Evolutionary conservation across 2,329 filamentous ascomycete genomes (phyloP).

Genomic region (Paramyrothecium roridum): DNA sequence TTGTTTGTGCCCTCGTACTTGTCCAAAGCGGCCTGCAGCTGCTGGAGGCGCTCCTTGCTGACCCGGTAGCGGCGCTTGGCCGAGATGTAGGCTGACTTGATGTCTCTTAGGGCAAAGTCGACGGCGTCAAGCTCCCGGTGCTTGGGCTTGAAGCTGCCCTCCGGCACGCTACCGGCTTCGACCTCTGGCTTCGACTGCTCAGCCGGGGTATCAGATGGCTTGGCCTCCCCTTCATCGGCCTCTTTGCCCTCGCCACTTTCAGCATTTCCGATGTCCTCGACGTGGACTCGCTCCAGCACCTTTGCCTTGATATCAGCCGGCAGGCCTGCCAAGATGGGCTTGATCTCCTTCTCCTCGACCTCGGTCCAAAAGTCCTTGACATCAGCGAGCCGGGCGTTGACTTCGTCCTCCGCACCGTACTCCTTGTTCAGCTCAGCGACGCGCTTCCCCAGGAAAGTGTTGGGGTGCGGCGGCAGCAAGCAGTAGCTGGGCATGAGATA

Average conservation of each 20-base stretch:
- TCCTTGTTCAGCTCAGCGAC: slow-evolving; percentile 75
- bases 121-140: slow-evolving; percentile 45
- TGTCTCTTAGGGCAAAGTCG: slow-evolving; percentile 64
- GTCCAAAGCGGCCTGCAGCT: slow-evolving; percentile 72
- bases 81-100: slow-evolving; percentile 77
- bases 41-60: slow-evolving; percentile 64
- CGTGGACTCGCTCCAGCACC: slow-evolving; percentile 61
- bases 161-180: slow-evolving; percentile 15
- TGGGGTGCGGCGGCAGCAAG: slow-evolving; percentile 87
- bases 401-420: slow-evolving; percentile 67
- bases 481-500: slow-evolving; percentile 94
- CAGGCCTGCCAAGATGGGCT: slow-evolving; percentile 62
- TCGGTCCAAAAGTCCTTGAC: slow-evolving; percentile 79
- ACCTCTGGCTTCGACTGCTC: slow-evolving; percentile 10
- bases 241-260: slow-evolving; percentile 4
- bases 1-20: slow-evolving; percentile 82
- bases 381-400: slow-evolving; percentile 69
- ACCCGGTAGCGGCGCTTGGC: slow-evolving; percentile 87
- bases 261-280: slow-evolving; percentile 18
- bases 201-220: slow-evolving; percentile 9
- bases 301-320: slow-evolving; percentile 61
- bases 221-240: slow-evolving; percentile 16
- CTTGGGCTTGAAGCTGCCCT: slow-evolving; percentile 32
- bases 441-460: slow-evolving; percentile 79
- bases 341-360: slow-evolving; percentile 76